Base-by-base conservation (phyloP, 2,329 filamentous ascomycete species). In the Capronia coronata region DNA sequence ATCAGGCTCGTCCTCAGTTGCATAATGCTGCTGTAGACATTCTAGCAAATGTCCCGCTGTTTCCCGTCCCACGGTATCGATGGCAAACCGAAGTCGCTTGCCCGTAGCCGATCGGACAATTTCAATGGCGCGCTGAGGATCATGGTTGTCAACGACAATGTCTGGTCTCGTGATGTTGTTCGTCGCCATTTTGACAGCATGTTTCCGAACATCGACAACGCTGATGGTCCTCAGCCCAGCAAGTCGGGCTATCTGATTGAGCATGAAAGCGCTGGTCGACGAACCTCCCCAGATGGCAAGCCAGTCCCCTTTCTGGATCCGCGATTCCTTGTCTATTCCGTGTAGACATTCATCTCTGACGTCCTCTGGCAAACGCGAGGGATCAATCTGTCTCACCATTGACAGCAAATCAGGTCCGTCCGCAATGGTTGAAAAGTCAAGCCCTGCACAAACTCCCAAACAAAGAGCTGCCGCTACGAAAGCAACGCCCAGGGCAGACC, bases 221-320 rank as follows among this genome's bases (percentile, higher is more conserved):
- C 78, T 76, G 21, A 84, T 77, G 1, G 86, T 82, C 22, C 73
- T 77, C 0, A 89, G 65, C 0, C 84, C 83, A 0, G 75, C 78
- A 0, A 86, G 69, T 34, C 81, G 79, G 0, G 84, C 84, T 1
- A 89, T 72, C 60, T 89, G 85, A 2, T 83, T 73, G 0, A 78
- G 72, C 5, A 86, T 71, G 55, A 81, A 77, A 0, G 83, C 85
- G 1, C 82, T 86, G 0, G 82, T 86, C 0, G 83, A 84, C 1
- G 83, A 87, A 72, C 79, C 85, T 49, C 85, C 85, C 84, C 85
- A 89, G 40, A 89, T 78, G 1, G 79, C 80, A 32, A 89, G 67
- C 78, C 83, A 88, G 52, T 89, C 84, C 0, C 82, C 83, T 0
- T 66, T 58, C 35, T 70, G 69, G 1, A 80, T 76, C 7, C 80